Evolutionary conservation across 2,329 filamentous ascomycete species (phyloP).

Genomic region (Colletotrichum sp.): DNA sequence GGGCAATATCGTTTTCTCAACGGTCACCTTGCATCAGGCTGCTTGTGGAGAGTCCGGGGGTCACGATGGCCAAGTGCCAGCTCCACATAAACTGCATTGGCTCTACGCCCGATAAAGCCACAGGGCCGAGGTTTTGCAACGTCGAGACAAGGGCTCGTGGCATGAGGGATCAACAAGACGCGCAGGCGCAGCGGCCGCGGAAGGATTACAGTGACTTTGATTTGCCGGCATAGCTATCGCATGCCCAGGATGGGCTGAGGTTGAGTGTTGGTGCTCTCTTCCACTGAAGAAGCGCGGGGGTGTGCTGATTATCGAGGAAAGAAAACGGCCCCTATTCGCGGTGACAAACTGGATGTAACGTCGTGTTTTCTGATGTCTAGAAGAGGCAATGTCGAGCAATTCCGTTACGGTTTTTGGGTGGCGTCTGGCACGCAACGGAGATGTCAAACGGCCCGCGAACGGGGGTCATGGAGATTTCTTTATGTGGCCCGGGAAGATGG

Average conservation of each 20-base stretch:
- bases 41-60: slow-evolving; percentile 10
- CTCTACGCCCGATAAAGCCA: slow-evolving; percentile 16
- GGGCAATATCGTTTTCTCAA: background rate
- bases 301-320: background rate
- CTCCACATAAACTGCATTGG: slow-evolving; percentile 4
- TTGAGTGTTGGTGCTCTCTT: background rate
- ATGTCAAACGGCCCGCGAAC: slow-evolving; percentile 14
- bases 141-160: background rate
- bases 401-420: background rate
- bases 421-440: background rate
- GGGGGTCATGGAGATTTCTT: background rate
- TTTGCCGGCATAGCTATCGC: background rate
- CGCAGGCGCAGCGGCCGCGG: background rate
- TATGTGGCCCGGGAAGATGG: background rate
- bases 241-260: background rate
- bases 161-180: background rate
- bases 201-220: background rate
- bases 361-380: background rate
- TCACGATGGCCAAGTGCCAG: background rate
- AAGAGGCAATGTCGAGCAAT: background rate
- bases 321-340: background rate
- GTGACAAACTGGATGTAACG: background rate
- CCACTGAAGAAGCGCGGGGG: background rate
- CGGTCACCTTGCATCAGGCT: background rate
- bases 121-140: slow-evolving; percentile 4